Conservation (phyloP, 2,329 filamentous ascomycete genomes). For the Curvularia sp. region DNA sequence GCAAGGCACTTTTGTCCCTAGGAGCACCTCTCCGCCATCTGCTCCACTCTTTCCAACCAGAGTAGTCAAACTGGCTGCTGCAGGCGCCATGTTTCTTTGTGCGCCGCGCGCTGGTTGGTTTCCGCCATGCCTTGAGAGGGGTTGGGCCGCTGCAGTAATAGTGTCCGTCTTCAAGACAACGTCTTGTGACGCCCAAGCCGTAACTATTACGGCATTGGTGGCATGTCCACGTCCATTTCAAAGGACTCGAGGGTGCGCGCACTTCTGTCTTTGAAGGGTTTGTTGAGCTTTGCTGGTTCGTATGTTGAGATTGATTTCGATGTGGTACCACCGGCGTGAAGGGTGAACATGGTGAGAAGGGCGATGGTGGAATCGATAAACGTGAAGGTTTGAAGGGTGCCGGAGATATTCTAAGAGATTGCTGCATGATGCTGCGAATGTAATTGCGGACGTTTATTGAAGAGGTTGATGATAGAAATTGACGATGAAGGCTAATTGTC, state of each 20-base stretch:
- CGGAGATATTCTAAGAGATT: slow-evolving; percentile 41
- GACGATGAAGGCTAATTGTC: background rate
- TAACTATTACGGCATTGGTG: slow-evolving; percentile 59
- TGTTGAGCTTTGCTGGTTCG: slow-evolving; percentile 3
- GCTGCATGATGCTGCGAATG: background rate
- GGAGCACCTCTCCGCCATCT: slow-evolving; percentile 49
- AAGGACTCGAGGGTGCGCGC: slow-evolving; percentile 30
- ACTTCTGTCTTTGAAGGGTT: slow-evolving; percentile 33
- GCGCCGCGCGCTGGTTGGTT: slow-evolving; percentile 9
- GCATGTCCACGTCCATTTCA: slow-evolving; percentile 62
- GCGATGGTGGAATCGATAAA: slow-evolving; percentile 54
- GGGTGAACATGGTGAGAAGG: slow-evolving; percentile 50
- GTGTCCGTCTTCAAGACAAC: slow-evolving; percentile 63
- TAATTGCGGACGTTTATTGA: background rate
- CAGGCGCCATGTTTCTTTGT: slow-evolving; percentile 53
- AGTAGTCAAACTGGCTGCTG: slow-evolving; percentile 60
- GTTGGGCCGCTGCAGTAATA: slow-evolving; percentile 60
- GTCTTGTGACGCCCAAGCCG: slow-evolving; percentile 57
- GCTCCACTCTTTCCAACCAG: slow-evolving; percentile 58
- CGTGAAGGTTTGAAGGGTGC: slow-evolving; percentile 53
- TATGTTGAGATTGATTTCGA: background rate
- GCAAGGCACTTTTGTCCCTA: slow-evolving; percentile 7
- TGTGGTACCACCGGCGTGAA: slow-evolving; percentile 23
- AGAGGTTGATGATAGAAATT: background rate
- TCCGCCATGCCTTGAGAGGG: slow-evolving; percentile 45